A percentile compares a stretch with the other conserved stretches of the same genome.
These are phyloP conservation scores for Cladosporium sp. DNA, from an alignment of 2,329 filamentous ascomycete species.

Conservation along the genomic window DNA sequence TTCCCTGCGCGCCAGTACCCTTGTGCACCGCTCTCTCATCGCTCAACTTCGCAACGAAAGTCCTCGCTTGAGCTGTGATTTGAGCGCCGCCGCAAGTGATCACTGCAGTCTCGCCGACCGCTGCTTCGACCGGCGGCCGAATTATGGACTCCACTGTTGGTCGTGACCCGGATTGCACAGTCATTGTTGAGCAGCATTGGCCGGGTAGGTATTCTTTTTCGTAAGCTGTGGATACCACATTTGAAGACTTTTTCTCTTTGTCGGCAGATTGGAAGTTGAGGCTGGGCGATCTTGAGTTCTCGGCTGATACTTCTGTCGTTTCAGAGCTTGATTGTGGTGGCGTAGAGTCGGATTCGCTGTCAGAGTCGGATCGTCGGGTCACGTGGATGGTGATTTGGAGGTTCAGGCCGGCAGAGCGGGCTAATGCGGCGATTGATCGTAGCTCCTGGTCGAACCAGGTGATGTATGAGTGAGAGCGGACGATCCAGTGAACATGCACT, in stretches of 20 bases:
- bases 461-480: constrained; percentile 22
- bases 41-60: constrained; percentile 52
- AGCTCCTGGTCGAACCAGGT: constrained; percentile 20
- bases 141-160: constrained; percentile 52
- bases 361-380: constrained; percentile 31
- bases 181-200: constrained; percentile 31
- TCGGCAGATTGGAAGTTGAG: constrained; percentile 11
- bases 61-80: constrained; percentile 53
- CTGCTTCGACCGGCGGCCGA: constrained; percentile 52
- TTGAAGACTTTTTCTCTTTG: constrained; percentile 21
- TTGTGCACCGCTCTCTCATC: constrained; percentile 66
- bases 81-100: constrained; percentile 58
- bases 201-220: constrained; percentile 13
- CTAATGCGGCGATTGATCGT: constrained; percentile 40
- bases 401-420: constrained; percentile 45
- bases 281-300: background rate
- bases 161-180: constrained; percentile 39
- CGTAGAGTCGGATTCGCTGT: background rate
- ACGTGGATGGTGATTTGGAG: constrained; percentile 53
- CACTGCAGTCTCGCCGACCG: constrained; percentile 59
- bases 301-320: background rate
- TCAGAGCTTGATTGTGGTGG: background rate
- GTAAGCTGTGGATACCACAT: background rate
- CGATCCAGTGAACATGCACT: constrained; percentile 27
- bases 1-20: constrained; percentile 61